Evolutionary conservation across 164 flowering plant species (phyloP).

Genomic region (Nelumbo lutea): DNA sequence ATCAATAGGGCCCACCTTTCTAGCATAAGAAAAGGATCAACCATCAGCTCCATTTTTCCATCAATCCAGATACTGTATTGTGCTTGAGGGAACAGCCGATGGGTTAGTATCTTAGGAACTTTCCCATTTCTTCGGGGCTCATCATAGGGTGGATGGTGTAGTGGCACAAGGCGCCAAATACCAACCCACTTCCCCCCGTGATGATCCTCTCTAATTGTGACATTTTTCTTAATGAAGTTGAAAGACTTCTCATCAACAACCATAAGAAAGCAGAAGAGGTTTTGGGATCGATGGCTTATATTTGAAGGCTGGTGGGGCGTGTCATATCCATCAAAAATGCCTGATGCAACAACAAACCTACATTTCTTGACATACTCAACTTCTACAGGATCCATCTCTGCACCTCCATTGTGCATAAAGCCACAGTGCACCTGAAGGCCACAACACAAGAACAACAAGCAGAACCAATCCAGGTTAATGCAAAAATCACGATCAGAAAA

Average conservation of each 20-base stretch:
- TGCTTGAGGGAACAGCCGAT: constrained; percentile 88
- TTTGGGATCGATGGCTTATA: constrained; percentile 65
- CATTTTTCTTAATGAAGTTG: constrained; percentile 60
- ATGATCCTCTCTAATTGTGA: constrained; percentile 52
- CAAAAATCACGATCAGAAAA: too few relatives aligned
- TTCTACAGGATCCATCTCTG: constrained; percentile 71
- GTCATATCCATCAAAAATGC: constrained; percentile 98
- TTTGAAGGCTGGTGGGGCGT: constrained; percentile 91
- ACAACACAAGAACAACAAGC: not conserved
- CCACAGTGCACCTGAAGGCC: constrained; percentile 89
- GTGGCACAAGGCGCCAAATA: constrained; percentile 77
- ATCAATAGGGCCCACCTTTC: constrained; percentile 56
- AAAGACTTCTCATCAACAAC: constrained; percentile 85
- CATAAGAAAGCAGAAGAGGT: constrained; percentile 96
- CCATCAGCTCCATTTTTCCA: constrained; percentile 97
- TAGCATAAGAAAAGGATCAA: constrained; percentile 83
- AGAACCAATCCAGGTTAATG: too few relatives aligned
- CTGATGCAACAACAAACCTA: constrained; percentile 89
- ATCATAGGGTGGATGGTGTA: constrained; percentile 83
- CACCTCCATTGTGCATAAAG: constrained; percentile 79
- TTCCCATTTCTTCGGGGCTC: constrained; percentile 97
- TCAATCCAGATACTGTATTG: constrained; percentile 98
- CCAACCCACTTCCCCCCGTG: constrained; percentile 88
- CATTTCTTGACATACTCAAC: constrained; percentile 68
- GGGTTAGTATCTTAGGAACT: constrained; percentile 92